phyloP scores from a whole-genome alignment of 257 asterid species.

The Cordia subcordata region DNA sequence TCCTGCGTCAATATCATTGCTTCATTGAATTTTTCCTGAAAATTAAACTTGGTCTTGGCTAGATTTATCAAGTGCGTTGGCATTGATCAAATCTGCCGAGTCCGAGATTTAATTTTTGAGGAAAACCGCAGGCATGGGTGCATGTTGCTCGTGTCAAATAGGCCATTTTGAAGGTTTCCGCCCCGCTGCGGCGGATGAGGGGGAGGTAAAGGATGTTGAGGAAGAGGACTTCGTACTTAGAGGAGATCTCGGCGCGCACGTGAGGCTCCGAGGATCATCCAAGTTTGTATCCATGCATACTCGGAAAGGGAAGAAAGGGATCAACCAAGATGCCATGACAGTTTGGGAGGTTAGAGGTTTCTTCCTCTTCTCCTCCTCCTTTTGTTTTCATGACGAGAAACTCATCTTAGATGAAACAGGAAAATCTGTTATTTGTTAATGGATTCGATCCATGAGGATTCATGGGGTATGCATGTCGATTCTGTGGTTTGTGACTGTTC shows the following conservation, averaged over 20 bases:
- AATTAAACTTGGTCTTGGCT: too few species aligned
- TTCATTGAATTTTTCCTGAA: too few species aligned
- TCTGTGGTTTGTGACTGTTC: not conserved
- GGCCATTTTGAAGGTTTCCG: slow-evolving; percentile 30
- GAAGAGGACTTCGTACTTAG: slow-evolving; percentile 35
- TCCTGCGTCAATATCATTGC: not conserved
- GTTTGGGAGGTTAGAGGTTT: slow-evolving; percentile 74
- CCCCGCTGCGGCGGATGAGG: slow-evolving; percentile 20
- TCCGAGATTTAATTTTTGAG: too few species aligned
- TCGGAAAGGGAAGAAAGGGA: slow-evolving; percentile 73
- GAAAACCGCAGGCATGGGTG: slow-evolving; percentile 57
- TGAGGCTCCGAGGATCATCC: slow-evolving; percentile 73
- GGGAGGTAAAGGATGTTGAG: slow-evolving; percentile 24
- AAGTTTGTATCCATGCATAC: slow-evolving; percentile 53
- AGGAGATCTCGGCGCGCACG: slow-evolving; percentile 66
- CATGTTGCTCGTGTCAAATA: slow-evolving; percentile 74
- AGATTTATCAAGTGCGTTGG: too few species aligned
- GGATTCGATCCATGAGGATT: too few species aligned
- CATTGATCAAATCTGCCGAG: too few species aligned
- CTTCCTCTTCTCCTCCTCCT: not conserved
- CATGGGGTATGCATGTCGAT: not conserved
- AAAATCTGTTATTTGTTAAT: too few species aligned
- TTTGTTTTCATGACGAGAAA: not conserved
- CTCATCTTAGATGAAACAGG: not conserved
- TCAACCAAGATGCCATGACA: slow-evolving; percentile 89